Conservation (phyloP, 768 basidiomycete genomes). For the Artomyces pyxidatus region DNA sequence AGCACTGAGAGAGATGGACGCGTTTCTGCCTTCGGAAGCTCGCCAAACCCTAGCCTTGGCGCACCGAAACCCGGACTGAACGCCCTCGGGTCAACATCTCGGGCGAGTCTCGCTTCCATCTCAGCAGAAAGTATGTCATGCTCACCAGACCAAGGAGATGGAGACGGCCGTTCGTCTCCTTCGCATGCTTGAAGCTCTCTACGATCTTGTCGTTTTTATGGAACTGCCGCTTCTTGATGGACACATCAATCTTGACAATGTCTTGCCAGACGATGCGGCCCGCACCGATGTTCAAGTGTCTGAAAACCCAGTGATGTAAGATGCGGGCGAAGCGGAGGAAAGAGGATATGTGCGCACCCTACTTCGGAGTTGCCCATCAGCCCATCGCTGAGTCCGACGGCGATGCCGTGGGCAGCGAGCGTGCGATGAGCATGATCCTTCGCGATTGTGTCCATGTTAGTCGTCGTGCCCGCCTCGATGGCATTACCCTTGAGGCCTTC, state of each 20-base stretch:
- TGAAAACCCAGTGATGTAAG: slow-evolving; percentile 22
- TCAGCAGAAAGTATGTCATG: not conserved
- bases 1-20: too few species aligned
- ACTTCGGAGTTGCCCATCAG: slow-evolving; percentile 99
- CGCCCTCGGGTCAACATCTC: too few species aligned
- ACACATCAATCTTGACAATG: slow-evolving; percentile 89
- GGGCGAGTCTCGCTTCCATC: slow-evolving; percentile 9
- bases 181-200: slow-evolving; percentile 67
- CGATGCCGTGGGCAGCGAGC: slow-evolving; percentile 80
- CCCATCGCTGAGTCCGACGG: slow-evolving; percentile 87
- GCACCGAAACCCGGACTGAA: too few species aligned
- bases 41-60: too few species aligned
- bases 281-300: slow-evolving; percentile 92
- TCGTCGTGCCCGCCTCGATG: slow-evolving; percentile 76
- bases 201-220: slow-evolving; percentile 71
- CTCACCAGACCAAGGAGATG: slow-evolving; percentile 82
- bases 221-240: slow-evolving; percentile 84
- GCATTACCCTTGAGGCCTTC: slow-evolving; percentile 79
- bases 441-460: slow-evolving; percentile 84
- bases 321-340: slow-evolving; percentile 3
- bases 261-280: slow-evolving; percentile 97
- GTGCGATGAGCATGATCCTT: slow-evolving; percentile 65
- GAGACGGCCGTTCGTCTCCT: slow-evolving; percentile 73
- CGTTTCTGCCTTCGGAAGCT: too few species aligned
- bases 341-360: slow-evolving; percentile 47